Evolutionary conservation across 306 rosid species (phyloP).

Genomic region (Benincasa hispida): DNA sequence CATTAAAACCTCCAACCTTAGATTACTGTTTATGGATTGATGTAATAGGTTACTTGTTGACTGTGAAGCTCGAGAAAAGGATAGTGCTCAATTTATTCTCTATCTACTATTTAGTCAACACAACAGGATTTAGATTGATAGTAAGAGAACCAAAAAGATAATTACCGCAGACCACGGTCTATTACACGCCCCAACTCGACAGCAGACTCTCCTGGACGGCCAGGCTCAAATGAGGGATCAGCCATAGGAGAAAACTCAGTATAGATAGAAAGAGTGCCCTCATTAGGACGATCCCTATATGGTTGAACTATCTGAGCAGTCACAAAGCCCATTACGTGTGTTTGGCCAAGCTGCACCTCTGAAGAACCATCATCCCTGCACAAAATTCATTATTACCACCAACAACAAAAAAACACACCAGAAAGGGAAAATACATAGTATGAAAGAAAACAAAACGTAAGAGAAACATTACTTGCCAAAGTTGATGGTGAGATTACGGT

Average conservation of each 20-base stretch:
- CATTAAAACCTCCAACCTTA: constrained; percentile 14
- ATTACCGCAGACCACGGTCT: constrained; percentile 63
- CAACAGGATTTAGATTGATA: neutral
- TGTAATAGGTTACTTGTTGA: neutral
- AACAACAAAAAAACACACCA: neutral
- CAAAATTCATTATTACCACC: neutral
- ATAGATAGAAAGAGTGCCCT: constrained; percentile 73
- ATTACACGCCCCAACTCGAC: constrained; percentile 70
- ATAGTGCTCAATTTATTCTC: neutral
- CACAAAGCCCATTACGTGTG: constrained; percentile 63
- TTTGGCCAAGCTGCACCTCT: constrained; percentile 68
- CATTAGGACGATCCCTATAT: constrained; percentile 77
- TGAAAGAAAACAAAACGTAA: neutral
- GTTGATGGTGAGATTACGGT: constrained; percentile 55
- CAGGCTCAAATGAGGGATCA: constrained; percentile 82
- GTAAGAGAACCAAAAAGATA: neutral
- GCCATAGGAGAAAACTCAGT: constrained; percentile 96
- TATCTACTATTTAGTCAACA: neutral
- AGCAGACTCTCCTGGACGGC: constrained; percentile 65
- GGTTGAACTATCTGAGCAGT: constrained; percentile 62
- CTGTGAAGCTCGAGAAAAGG: neutral
- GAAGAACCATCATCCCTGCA: constrained; percentile 51
- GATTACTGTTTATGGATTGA: neutral
- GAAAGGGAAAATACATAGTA: neutral
- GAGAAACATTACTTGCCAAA: constrained; percentile 33